Conservation (phyloP, 139 green algal species). For the Coelastrella sp. region DNA sequence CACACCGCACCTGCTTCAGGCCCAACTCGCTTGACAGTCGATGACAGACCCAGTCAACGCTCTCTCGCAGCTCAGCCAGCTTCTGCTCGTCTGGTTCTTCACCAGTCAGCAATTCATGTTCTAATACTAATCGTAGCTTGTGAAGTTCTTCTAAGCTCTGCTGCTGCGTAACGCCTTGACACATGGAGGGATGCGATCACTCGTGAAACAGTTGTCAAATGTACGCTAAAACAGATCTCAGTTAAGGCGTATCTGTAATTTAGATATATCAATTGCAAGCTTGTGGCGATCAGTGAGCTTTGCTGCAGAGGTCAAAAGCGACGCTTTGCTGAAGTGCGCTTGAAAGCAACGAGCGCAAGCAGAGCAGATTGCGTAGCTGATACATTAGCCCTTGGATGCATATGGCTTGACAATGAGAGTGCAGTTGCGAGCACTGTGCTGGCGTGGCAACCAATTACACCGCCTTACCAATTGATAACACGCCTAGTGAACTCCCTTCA, state of each 20-base stretch:
- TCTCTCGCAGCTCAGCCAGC: neutral
- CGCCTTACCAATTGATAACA: neutral
- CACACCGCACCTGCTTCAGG: neutral
- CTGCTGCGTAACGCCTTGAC: neutral
- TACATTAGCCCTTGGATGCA: neutral
- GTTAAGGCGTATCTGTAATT: neutral
- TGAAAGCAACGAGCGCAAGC: too few species aligned
- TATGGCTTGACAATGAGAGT: neutral
- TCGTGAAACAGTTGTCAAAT: too few species aligned
- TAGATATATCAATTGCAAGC: too few species aligned
- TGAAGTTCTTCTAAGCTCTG: neutral
- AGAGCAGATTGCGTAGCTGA: neutral
- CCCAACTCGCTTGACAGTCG: constrained; percentile 19
- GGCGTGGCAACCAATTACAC: neutral
- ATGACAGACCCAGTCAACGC: constrained; percentile 6
- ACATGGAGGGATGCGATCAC: neutral
- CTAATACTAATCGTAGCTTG: constrained; percentile 1
- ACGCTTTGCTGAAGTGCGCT: too few species aligned
- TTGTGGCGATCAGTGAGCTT: too few species aligned
- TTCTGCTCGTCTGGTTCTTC: neutral
- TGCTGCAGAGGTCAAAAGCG: too few species aligned
- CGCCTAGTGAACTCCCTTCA: neutral
- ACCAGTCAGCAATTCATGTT: neutral
- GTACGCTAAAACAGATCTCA: too few species aligned
- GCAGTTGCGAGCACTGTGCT: neutral